Percentiles rank a stretch among this genome's conserved stretches.
Evolutionary conservation across 106 monocot species (phyloP).

Genomic region (Xerophyta viscosa): DNA sequence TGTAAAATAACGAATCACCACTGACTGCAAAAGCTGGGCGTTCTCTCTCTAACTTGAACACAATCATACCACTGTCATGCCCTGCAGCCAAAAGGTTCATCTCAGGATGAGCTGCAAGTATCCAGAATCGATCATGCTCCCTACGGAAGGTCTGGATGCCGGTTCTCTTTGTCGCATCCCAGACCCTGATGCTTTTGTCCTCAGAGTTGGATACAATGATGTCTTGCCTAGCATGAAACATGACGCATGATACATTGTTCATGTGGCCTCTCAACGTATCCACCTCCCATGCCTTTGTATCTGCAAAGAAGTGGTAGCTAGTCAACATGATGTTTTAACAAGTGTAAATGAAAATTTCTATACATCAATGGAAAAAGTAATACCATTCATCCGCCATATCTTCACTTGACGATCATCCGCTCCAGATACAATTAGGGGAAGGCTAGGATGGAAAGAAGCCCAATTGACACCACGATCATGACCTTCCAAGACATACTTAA

Average conservation of each 20-base stretch:
- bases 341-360: not conserved
- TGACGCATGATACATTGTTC: constrained; percentile 88
- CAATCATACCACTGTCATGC: constrained; percentile 93
- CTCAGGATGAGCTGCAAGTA: constrained; percentile 79
- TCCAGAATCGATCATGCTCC: constrained; percentile 91
- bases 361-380: not conserved
- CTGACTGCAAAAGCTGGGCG: constrained; percentile 74
- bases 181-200: constrained; percentile 88
- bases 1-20: constrained; percentile 54
- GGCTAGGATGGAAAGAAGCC: constrained; percentile 80
- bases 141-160: constrained; percentile 81
- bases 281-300: constrained; percentile 93
- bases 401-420: constrained; percentile 93
- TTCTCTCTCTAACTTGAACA: constrained; percentile 85
- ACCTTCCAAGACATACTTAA: constrained; percentile 88
- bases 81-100: constrained; percentile 91
- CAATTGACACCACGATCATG: constrained; percentile 93
- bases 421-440: constrained; percentile 81
- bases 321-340: not conserved
- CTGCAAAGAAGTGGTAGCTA: constrained; percentile 18
- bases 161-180: constrained; percentile 91
- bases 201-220: constrained; percentile 91
- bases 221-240: constrained; percentile 88
- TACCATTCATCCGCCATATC: constrained; percentile 92
- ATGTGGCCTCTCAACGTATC: constrained; percentile 86